Evolutionary conservation across 2,329 filamentous ascomycete species (phyloP).

Genomic region (Penicillium sp.): DNA sequence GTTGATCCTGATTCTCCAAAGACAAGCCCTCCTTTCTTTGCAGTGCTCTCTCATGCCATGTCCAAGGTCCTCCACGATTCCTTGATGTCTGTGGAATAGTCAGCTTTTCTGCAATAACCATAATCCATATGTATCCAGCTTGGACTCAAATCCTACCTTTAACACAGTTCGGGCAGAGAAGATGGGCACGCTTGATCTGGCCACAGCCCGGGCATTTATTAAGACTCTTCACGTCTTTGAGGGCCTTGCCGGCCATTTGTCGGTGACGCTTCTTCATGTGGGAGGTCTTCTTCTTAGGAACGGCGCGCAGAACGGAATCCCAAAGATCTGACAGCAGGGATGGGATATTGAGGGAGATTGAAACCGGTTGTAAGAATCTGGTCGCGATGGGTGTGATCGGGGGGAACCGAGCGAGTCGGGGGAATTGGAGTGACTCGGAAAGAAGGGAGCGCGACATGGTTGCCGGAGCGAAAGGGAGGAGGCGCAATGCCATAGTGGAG

Average conservation of each 20-base stretch:
- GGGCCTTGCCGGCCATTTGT: constrained; percentile 90
- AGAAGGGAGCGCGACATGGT: constrained; percentile 12
- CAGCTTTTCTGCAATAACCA: constrained; percentile 1
- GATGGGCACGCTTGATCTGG: constrained; percentile 79
- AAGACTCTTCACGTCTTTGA: constrained; percentile 84
- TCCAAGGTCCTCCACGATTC: constrained; percentile 43
- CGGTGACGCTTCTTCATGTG: constrained; percentile 92
- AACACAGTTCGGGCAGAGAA: constrained; percentile 84
- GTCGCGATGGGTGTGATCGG: constrained; percentile 48
- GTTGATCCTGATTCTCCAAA: neutral
- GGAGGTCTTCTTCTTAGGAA: constrained; percentile 98
- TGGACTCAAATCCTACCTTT: constrained; percentile 54
- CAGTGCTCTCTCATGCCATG: constrained; percentile 23
- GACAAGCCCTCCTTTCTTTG: constrained; percentile 6
- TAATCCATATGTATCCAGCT: neutral
- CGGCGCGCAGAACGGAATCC: constrained; percentile 87
- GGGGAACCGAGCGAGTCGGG: constrained; percentile 33
- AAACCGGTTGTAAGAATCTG: constrained; percentile 57
- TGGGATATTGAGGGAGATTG: constrained; percentile 61
- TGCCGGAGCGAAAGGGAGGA: constrained; percentile 18
- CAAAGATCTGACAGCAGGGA: constrained; percentile 77
- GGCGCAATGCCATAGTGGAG: constrained; percentile 26
- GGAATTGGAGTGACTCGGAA: constrained; percentile 24
- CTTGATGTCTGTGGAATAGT: constrained; percentile 40
- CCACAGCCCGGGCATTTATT: constrained; percentile 91